phyloP scores from a whole-genome alignment of 78 protist species.

The Dictyostelium firmibasis region DNA sequence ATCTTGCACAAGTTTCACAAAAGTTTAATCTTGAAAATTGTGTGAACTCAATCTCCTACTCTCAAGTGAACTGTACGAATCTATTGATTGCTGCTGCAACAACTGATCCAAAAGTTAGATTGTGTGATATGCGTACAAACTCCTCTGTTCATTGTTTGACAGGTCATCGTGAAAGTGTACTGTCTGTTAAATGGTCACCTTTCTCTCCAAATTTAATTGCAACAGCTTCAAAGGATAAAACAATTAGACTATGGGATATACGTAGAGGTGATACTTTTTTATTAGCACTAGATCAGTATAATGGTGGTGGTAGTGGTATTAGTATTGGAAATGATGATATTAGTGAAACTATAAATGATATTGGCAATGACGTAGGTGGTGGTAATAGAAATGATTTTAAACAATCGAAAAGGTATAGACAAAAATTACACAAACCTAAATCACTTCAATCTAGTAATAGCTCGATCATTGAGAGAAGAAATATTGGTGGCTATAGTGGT shows the following conservation, averaged over 20 bases:
- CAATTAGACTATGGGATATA: conserved; percentile 66
- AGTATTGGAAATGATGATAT: background rate
- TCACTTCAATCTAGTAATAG: background rate
- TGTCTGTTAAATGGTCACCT: conserved; percentile 51
- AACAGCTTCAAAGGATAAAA: conserved; percentile 64
- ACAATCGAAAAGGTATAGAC: background rate
- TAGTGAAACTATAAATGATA: background rate
- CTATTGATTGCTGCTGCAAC: conserved; percentile 44
- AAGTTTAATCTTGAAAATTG: conserved; percentile 32
- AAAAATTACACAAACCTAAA: conserved; percentile 2
- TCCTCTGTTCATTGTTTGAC: conserved; percentile 52
- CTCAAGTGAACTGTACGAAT: background rate
- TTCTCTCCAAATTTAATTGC: conserved; percentile 13
- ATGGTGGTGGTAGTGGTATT: background rate
- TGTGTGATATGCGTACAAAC: conserved; percentile 48
- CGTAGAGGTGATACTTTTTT: conserved; percentile 54
- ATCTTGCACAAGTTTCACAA: conserved; percentile 7
- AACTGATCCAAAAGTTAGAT: conserved; percentile 44
- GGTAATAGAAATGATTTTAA: background rate
- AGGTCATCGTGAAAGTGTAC: conserved; percentile 47
- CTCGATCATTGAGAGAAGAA: background rate
- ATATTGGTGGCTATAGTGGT: background rate
- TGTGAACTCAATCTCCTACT: conserved; percentile 25
- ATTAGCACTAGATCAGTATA: conserved; percentile 59
- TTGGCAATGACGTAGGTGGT: background rate